Evolutionary conservation across 1,284 basidiomycete species (phyloP).

Genomic region (Irpex lacteus): DNA sequence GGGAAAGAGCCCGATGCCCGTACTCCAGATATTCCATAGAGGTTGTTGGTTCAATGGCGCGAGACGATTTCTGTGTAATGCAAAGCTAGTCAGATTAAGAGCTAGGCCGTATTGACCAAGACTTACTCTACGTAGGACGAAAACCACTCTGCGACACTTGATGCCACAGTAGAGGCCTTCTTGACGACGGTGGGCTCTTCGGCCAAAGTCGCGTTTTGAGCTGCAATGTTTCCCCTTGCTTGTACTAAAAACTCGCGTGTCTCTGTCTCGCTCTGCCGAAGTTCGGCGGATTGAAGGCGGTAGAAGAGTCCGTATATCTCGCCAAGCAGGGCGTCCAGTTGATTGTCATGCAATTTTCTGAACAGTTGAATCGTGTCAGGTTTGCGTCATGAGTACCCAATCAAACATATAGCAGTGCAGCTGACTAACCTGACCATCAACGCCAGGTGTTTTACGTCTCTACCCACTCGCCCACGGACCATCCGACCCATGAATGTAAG

Average conservation of each 20-base stretch:
- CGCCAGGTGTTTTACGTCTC: slow-evolving; percentile 42
- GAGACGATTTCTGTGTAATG: slow-evolving; percentile 36
- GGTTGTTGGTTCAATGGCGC: slow-evolving; percentile 44
- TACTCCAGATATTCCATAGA: slow-evolving; percentile 74
- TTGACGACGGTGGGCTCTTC: slow-evolving; percentile 2
- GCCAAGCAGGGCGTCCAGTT: slow-evolving; percentile 39
- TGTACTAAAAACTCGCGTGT: slow-evolving; percentile 35
- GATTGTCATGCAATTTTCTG: slow-evolving; percentile 45
- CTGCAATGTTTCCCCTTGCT: slow-evolving; percentile 25
- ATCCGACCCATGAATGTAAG: slow-evolving; percentile 33
- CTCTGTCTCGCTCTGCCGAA: slow-evolving; percentile 33
- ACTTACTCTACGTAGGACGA: slow-evolving; percentile 48
- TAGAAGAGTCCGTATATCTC: slow-evolving; percentile 39
- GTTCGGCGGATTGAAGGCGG: slow-evolving; percentile 13
- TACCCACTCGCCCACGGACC: slow-evolving; percentile 41
- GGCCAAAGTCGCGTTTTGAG: background rate
- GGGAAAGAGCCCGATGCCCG: slow-evolving; percentile 58
- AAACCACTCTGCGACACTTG: slow-evolving; percentile 41
- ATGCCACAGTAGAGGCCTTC: slow-evolving; percentile 15
- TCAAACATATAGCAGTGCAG: background rate
- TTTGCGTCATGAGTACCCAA: background rate
- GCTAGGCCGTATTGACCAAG: background rate
- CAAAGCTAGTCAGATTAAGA: background rate
- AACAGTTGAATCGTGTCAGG: background rate
- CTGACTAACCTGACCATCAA: slow-evolving; percentile 43